These are phyloP conservation scores for Phytophthora palmivora DNA, from an alignment of 352 stramenopile species.

Conservation along the genomic window DNA sequence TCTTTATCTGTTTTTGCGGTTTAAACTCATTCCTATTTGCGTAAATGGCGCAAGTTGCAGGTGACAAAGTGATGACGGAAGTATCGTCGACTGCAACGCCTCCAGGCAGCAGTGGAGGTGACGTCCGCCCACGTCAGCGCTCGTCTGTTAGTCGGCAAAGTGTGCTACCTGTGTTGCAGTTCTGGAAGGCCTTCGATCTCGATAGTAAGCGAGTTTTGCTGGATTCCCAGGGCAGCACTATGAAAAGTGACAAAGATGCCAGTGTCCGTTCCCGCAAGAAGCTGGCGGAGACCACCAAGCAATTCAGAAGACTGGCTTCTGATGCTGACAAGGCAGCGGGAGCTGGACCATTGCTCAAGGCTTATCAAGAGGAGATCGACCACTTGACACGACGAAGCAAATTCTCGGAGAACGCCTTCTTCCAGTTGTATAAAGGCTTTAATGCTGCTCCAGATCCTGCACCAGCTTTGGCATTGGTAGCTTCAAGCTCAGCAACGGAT, in stretches of 20 bases:
- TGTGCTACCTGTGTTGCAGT: slow-evolving; percentile 71
- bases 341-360: slow-evolving; percentile 73
- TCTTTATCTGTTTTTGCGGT: neutral
- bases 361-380: slow-evolving; percentile 94
- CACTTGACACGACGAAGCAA: slow-evolving; percentile 93
- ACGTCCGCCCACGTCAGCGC: slow-evolving; percentile 11
- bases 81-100: slow-evolving; percentile 17
- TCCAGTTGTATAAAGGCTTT: slow-evolving; percentile 87
- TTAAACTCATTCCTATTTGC: neutral
- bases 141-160: slow-evolving; percentile 36
- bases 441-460: slow-evolving; percentile 89
- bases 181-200: slow-evolving; percentile 89
- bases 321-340: slow-evolving; percentile 77
- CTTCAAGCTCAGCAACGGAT: slow-evolving; percentile 40
- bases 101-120: slow-evolving; percentile 25
- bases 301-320: slow-evolving; percentile 68
- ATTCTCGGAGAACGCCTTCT: slow-evolving; percentile 91
- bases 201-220: slow-evolving; percentile 86
- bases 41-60: slow-evolving; percentile 36
- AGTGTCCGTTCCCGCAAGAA: slow-evolving; percentile 85
- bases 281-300: slow-evolving; percentile 86
- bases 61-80: slow-evolving; percentile 40
- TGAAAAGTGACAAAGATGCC: slow-evolving; percentile 88
- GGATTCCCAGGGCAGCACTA: slow-evolving; percentile 77
- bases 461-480: slow-evolving; percentile 63